Evolutionary conservation across 148 eudicot species (phyloP), one percentile per base, ranked within the genome.

Genomic region (Diospyros lotus): DNA sequence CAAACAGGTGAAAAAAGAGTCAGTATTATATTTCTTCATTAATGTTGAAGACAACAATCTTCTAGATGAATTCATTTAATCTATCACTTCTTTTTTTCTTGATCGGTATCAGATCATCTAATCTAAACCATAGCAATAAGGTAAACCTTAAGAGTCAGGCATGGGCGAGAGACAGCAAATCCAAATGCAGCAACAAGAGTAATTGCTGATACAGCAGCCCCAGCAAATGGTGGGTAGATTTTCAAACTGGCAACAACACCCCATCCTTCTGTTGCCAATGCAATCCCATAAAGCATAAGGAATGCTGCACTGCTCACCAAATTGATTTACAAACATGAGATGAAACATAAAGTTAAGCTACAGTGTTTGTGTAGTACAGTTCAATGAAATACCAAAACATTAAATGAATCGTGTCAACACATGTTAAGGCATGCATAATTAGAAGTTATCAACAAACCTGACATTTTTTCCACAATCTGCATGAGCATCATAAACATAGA

Each of bases 171-270:
- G 75, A 95, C 97, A 13, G 99, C 99, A 89, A 95, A 95, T 50
- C 97, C 99, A 78, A 95, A 95, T 72, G 99, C 85, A 75, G 91
- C 94, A 85, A 95, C 99, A 68, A 95, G 91, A 68, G 99, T 95
- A 79, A 95, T 70, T n/a, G 99, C 99, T 66, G 99, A 95, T 64
- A 95, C 99, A 64, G 99, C 97, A 81, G 99, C 97, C 72, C 99
- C 99, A 79, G 96, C 94, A 82, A 92, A 95, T 9, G 99, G 99
- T 51, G 99, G 97, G 82, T 92, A 95, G 28, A 95, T 90, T 72
- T 84, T 87, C 82, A 95, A 84, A 84, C 99, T 95, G 74, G 99
- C 99, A 76, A 95, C 99, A 73, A 95, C 99, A 67, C 99, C 99
- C 99, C 99, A 95, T 45, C 94, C 96, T 77, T 95, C 99, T 55